Evolutionary conservation across 202 grass and related monocot genomes (phyloP).

Genomic region (Elaeis oleifera): DNA sequence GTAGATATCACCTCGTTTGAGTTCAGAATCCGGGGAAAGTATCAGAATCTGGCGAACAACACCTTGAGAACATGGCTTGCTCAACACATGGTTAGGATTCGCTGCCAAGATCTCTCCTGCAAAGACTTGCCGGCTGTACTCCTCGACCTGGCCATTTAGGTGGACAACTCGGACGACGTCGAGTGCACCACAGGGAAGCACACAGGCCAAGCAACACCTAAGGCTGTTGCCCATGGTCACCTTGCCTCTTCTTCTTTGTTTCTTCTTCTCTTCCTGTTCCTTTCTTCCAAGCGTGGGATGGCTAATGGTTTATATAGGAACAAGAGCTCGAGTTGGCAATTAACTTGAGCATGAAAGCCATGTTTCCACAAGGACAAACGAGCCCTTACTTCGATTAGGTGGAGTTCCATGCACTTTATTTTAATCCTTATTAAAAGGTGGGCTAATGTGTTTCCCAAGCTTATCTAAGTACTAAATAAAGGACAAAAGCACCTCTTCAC

Average conservation of each 20-base stretch:
- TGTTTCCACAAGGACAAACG: neutral
- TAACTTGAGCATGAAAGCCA: neutral
- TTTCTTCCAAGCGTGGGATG: neutral
- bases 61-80: constrained; percentile 71
- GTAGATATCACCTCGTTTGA: constrained; percentile 69
- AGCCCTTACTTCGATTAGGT: constrained; percentile 24
- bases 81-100: constrained; percentile 76
- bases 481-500: too few species aligned
- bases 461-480: constrained; percentile 9
- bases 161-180: constrained; percentile 82
- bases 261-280: neutral
- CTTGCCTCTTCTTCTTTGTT: neutral
- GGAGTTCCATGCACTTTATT: constrained; percentile 36
- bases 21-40: constrained; percentile 59
- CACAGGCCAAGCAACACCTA: constrained; percentile 75
- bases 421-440: constrained; percentile 44
- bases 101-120: constrained; percentile 63
- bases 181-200: constrained; percentile 82
- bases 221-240: constrained; percentile 72
- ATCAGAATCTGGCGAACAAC: constrained; percentile 47
- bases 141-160: constrained; percentile 71
- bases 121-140: constrained; percentile 61
- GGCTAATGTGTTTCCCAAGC: constrained; percentile 32
- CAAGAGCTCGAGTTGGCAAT: neutral
- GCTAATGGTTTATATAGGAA: too few species aligned